Conservation (phyloP, 2,329 filamentous ascomycete genomes). For the Orbilia ellipsospora region DNA sequence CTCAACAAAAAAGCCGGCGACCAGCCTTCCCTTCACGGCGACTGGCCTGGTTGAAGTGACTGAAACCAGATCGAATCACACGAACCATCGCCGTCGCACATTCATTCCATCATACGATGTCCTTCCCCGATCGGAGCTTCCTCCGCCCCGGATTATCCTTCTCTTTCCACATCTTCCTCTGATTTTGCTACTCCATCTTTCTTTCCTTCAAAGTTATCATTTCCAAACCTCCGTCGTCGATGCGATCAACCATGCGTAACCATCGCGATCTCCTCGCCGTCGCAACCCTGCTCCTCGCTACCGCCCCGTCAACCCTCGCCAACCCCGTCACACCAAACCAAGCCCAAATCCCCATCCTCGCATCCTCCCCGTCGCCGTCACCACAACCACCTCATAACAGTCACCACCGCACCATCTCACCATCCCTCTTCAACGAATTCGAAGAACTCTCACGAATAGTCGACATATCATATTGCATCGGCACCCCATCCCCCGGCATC, state of each 20-base stretch:
- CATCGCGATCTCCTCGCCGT: conserved; percentile 6
- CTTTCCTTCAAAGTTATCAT: too few species aligned
- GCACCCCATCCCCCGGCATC: conserved; percentile 75
- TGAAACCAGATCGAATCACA: too few species aligned
- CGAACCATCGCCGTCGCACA: too few species aligned
- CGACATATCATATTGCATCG: conserved; percentile 83
- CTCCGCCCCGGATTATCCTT: too few species aligned
- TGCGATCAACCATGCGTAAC: conserved; percentile 4
- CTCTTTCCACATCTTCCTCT: too few species aligned
- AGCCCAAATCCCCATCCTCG: conserved; percentile 22
- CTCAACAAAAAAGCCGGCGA: background rate
- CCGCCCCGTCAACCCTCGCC: conserved; percentile 14
- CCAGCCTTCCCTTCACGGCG: too few species aligned
- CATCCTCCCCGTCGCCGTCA: background rate
- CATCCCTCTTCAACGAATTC: conserved; percentile 69
- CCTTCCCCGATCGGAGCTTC: too few species aligned
- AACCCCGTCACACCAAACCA: conserved; percentile 21
- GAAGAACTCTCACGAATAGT: conserved; percentile 91
- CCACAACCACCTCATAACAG: background rate
- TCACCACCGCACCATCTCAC: conserved; percentile 31
- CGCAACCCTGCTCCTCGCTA: conserved; percentile 4
- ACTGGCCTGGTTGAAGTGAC: too few species aligned
- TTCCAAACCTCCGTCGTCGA: too few species aligned
- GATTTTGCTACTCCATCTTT: too few species aligned
- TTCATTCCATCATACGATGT: too few species aligned